These are phyloP conservation scores for Cyclotella kingstonii DNA, from an alignment of 108 stramenopile genomes.

Conservation along the genomic window DNA sequence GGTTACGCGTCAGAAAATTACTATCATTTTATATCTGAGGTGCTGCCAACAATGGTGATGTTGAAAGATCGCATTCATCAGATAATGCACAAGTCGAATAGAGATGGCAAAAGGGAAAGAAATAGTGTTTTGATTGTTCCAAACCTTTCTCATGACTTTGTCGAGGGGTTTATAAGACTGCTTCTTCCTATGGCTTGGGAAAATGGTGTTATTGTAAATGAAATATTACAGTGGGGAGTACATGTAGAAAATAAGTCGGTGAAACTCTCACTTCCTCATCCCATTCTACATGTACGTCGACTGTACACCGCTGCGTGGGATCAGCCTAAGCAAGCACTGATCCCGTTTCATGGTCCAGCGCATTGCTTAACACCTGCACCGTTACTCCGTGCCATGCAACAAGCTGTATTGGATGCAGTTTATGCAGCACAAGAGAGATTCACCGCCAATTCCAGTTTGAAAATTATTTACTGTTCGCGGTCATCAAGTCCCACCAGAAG, in stretches of 20 bases:
- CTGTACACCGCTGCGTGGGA: slow-evolving; percentile 22
- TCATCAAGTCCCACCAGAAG: slow-evolving; percentile 23
- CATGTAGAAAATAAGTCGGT: not conserved
- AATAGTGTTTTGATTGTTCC: slow-evolving; percentile 23
- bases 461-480: slow-evolving; percentile 16
- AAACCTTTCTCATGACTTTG: slow-evolving; percentile 25
- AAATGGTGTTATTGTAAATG: not conserved
- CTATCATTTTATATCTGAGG: slow-evolving; percentile 24
- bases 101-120: not conserved
- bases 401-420: slow-evolving; percentile 15
- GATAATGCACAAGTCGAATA: not conserved
- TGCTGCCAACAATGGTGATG: slow-evolving; percentile 24
- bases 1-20: slow-evolving; percentile 23
- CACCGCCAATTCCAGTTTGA: not conserved
- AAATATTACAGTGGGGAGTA: slow-evolving; percentile 22
- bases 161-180: slow-evolving; percentile 20
- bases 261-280: slow-evolving; percentile 14
- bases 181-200: slow-evolving; percentile 9
- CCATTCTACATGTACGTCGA: slow-evolving; percentile 8
- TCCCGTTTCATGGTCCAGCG: slow-evolving; percentile 11
- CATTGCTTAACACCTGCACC: slow-evolving; percentile 25
- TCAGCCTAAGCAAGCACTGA: slow-evolving; percentile 17
- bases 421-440: not conserved
- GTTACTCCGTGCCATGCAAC: slow-evolving; percentile 17
- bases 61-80: slow-evolving; percentile 17